Percentiles rank a stretch among this genome's conserved stretches.
Evolutionary conservation across 2,329 filamentous ascomycete genomes (phyloP).

Genomic region (Calonectria fujianensis): DNA sequence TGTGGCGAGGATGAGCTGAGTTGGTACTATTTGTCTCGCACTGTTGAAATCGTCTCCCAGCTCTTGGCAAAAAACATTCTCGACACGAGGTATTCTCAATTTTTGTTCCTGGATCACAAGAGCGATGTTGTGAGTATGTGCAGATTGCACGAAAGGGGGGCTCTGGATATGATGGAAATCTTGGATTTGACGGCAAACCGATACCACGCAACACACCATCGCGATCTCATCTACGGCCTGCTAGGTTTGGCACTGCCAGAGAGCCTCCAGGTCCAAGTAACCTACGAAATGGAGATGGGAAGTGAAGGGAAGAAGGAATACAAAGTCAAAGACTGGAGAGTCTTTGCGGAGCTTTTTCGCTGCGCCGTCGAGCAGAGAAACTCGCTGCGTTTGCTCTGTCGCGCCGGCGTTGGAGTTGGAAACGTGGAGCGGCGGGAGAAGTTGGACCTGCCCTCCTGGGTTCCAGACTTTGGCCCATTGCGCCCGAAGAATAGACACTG

Average conservation of each 20-base stretch:
- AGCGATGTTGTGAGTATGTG: not conserved
- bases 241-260: not conserved
- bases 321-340: not conserved
- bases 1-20: not conserved
- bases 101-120: not conserved
- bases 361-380: not conserved
- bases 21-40: not conserved
- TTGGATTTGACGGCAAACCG: constrained; percentile 1
- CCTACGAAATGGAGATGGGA: not conserved
- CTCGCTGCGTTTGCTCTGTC: not conserved
- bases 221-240: not conserved
- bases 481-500: not conserved
- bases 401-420: not conserved
- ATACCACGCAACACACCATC: not conserved
- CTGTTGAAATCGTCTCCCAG: not conserved
- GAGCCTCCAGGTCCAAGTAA: not conserved
- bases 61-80: not conserved
- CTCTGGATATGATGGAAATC: not conserved
- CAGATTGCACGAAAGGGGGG: not conserved
- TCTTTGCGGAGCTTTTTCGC: not conserved
- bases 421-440: not conserved
- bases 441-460: not conserved
- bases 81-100: not conserved
- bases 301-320: not conserved
- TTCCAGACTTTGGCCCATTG: not conserved